Conservation (phyloP, 805 yeast species). For the Candida verbasci region DNA sequence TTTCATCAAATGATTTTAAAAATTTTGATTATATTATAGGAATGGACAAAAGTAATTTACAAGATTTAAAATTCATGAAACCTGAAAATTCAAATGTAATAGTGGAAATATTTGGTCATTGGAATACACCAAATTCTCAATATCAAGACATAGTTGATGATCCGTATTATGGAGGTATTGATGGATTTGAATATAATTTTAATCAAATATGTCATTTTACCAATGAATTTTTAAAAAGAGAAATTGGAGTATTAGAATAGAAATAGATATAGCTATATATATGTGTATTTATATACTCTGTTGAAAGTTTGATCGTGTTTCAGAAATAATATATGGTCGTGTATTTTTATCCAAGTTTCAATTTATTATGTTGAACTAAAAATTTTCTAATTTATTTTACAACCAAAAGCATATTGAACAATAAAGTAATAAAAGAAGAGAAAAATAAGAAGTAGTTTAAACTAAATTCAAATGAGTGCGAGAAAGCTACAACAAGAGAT, state of each 20-base stretch:
- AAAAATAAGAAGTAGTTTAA: no score
- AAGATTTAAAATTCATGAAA: conserved; percentile 45
- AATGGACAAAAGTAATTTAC: conserved; percentile 62
- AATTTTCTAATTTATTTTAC: no score
- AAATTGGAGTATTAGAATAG: conserved; percentile 22
- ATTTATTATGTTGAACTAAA: conserved; percentile 1
- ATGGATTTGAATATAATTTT: conserved; percentile 79
- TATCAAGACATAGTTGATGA: conserved; percentile 67
- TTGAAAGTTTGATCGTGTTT: neutral
- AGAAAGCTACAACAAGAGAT: conserved; percentile 63
- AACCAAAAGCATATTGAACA: no score
- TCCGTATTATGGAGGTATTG: conserved; percentile 87
- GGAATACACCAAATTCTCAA: conserved; percentile 39
- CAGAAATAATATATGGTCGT: no score
- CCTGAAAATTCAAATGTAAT: conserved; percentile 49
- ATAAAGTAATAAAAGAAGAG: no score
- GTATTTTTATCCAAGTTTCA: neutral
- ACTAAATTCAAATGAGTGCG: conserved; percentile 41
- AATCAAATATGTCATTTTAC: conserved; percentile 73
- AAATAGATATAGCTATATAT: neutral
- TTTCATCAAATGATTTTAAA: conserved; percentile 45
- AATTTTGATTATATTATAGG: conserved; percentile 66
- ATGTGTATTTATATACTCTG: neutral
- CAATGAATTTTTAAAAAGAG: conserved; percentile 59
- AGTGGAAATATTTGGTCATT: conserved; percentile 75